These are phyloP conservation scores for Calcarisporium arbuscula DNA, from an alignment of 2,329 filamentous ascomycete species.

Conservation along the genomic window DNA sequence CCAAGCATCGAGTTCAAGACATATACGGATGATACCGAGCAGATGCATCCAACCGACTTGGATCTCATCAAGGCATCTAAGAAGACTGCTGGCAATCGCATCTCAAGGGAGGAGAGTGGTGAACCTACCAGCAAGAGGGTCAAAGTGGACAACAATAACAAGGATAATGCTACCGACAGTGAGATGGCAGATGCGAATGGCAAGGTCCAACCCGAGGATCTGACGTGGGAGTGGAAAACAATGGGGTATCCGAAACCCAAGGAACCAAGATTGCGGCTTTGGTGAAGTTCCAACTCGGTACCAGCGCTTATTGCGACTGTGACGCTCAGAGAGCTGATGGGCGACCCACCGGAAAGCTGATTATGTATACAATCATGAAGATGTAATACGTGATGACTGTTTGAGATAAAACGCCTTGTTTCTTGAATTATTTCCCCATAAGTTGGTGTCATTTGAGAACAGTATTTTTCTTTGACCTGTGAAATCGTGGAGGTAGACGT, in stretches of 20 bases:
- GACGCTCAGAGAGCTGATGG: constrained; percentile 71
- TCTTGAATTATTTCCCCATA: no score
- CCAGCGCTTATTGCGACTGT: constrained; percentile 83
- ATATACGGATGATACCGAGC: constrained; percentile 67
- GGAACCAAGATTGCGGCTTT: constrained; percentile 58
- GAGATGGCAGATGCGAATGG: constrained; percentile 9
- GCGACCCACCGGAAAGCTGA: constrained; percentile 28
- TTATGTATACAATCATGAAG: no score
- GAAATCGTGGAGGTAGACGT: no score
- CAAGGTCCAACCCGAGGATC: no score
- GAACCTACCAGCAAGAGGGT: constrained; percentile 14
- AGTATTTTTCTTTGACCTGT: no score
- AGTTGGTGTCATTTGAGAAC: no score
- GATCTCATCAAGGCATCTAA: constrained; percentile 52
- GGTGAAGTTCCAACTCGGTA: constrained; percentile 68
- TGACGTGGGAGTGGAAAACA: no score
- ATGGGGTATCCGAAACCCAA: no score
- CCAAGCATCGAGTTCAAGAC: constrained; percentile 62
- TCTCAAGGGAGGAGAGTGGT: no score
- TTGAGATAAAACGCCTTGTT: not conserved
- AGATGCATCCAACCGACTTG: constrained; percentile 84
- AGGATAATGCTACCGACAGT: constrained; percentile 14
- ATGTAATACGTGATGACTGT: not conserved
- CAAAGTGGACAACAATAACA: constrained; percentile 9
- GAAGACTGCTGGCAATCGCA: constrained; percentile 4